Percentiles rank a stretch among this genome's conserved stretches.
These are phyloP conservation scores for Acrocalymma vagum DNA, from an alignment of 2,329 filamentous ascomycete species.

Conservation along the genomic window DNA sequence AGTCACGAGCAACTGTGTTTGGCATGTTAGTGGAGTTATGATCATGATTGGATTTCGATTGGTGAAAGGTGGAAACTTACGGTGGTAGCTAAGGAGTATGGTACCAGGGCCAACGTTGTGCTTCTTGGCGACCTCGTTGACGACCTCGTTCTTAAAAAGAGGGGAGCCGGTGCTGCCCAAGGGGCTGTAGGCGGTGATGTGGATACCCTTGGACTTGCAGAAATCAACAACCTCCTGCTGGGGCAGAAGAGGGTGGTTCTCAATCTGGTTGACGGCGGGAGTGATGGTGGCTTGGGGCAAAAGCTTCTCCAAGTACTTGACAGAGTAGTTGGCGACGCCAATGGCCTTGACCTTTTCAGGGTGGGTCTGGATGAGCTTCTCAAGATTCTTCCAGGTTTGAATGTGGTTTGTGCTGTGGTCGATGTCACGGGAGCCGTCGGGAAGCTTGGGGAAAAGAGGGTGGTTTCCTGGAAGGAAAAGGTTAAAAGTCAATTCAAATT, in stretches of 20 bases:
- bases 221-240: slow-evolving; percentile 77
- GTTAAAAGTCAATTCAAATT: slow-evolving; percentile 6
- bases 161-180: slow-evolving; percentile 59
- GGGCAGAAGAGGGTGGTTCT: slow-evolving; percentile 75
- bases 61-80: slow-evolving; percentile 62
- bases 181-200: slow-evolving; percentile 73
- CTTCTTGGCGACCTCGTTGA: slow-evolving; percentile 60
- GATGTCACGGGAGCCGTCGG: slow-evolving; percentile 79
- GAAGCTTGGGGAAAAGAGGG: slow-evolving; percentile 76
- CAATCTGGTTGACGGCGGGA: slow-evolving; percentile 76
- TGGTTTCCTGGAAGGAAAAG: slow-evolving; percentile 63
- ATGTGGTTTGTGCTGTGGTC: slow-evolving; percentile 73
- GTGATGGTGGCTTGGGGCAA: slow-evolving; percentile 68
- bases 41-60: background rate
- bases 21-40: slow-evolving; percentile 6
- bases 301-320: slow-evolving; percentile 57
- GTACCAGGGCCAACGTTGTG: slow-evolving; percentile 59
- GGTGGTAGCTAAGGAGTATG: slow-evolving; percentile 75
- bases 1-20: slow-evolving; percentile 69
- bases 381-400: slow-evolving; percentile 80
- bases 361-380: slow-evolving; percentile 62
- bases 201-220: slow-evolving; percentile 73
- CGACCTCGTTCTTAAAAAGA: slow-evolving; percentile 56
- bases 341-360: slow-evolving; percentile 59
- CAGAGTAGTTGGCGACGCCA: slow-evolving; percentile 60